These are phyloP conservation scores for Eimeria praecox DNA, from an alignment of 169 alveolate genomes.

Conservation along the genomic window DNA sequence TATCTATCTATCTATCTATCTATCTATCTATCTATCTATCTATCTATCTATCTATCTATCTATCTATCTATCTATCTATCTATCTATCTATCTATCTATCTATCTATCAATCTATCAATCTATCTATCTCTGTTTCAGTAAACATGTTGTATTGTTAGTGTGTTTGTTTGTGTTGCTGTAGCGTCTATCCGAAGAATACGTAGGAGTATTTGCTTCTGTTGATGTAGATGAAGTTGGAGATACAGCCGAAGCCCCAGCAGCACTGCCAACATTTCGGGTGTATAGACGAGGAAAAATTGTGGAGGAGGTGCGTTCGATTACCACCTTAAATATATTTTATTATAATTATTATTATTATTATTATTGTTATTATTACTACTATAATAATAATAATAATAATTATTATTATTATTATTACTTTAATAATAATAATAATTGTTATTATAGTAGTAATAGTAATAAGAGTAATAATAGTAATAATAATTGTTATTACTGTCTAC, in stretches of 20 bases:
- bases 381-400: no score
- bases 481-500: no score
- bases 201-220: conserved; percentile 31
- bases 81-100: background rate
- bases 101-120: background rate
- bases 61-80: background rate
- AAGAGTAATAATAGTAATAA: no score
- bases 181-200: conserved; percentile 3
- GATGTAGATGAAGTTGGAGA: conserved; percentile 59
- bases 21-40: background rate
- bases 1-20: background rate
- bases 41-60: background rate
- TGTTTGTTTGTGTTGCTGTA: background rate
- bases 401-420: no score
- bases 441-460: no score
- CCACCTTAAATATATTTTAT: background rate
- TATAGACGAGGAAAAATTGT: background rate
- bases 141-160: background rate
- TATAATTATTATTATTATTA: no score
- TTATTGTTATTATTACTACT: no score
- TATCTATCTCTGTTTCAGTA: background rate
- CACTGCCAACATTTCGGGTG: conserved; percentile 24
- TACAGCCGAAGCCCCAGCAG: background rate
- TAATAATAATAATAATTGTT: no score
- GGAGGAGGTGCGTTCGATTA: background rate